Conservation (phyloP, 1,139 yeast genomes). For the Citeromyces hawaiiensis region DNA sequence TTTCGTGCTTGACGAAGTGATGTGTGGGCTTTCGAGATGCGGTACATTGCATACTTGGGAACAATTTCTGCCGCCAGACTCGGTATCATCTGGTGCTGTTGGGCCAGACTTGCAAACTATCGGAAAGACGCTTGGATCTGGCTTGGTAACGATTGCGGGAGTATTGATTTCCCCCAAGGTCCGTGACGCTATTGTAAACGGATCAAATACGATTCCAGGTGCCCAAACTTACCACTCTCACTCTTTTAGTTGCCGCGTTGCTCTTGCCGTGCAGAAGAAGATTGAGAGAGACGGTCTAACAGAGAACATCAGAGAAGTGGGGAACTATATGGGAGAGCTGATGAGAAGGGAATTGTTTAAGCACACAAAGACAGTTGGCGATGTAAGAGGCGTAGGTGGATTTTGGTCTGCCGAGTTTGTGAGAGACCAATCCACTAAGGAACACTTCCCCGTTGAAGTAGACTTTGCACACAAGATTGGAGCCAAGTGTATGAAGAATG, state of each 20-base stretch:
- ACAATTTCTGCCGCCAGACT: constrained; percentile 24
- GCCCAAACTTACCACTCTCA: constrained; percentile 54
- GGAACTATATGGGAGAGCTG: constrained; percentile 31
- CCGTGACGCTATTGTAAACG: constrained; percentile 27
- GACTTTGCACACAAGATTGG: constrained; percentile 22
- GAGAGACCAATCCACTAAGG: constrained; percentile 29
- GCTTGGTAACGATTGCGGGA: constrained; percentile 50
- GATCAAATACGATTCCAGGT: constrained; percentile 31
- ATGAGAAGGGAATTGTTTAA: constrained; percentile 18
- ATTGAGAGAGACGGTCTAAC: constrained; percentile 29
- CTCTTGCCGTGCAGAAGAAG: constrained; percentile 43
- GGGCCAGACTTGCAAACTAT: constrained; percentile 51
- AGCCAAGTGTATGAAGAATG: constrained; percentile 24
- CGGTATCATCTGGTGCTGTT: constrained; percentile 27
- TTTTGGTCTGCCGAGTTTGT: constrained; percentile 42
- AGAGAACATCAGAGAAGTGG: constrained; percentile 33
- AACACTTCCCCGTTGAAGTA: constrained; percentile 23
- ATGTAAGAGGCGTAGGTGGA: constrained; percentile 41
- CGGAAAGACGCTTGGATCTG: constrained; percentile 55
- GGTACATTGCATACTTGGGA: constrained; percentile 41
- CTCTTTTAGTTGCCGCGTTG: constrained; percentile 45
- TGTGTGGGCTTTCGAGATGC: constrained; percentile 53
- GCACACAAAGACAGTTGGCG: constrained; percentile 25
- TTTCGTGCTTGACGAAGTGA: constrained; percentile 48
- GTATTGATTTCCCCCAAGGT: constrained; percentile 38